A percentile compares a stretch with the other conserved stretches of the same genome.
These are phyloP conservation scores for Umbelopsis sp. DNA, from an alignment of 371 early-diverging fungal species.

Conservation along the genomic window DNA sequence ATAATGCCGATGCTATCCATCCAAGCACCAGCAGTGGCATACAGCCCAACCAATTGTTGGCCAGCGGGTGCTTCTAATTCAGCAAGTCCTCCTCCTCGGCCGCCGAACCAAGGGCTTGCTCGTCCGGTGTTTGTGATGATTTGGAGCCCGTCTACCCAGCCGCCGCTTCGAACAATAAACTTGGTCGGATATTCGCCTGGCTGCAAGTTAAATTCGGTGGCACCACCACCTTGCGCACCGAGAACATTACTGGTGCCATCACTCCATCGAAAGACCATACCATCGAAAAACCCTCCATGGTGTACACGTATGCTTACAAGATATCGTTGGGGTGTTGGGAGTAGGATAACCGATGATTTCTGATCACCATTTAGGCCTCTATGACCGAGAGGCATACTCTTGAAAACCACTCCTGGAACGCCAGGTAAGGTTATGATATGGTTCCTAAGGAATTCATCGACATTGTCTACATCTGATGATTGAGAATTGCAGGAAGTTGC, in stretches of 20 bases:
- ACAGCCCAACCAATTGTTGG: constrained; percentile 55
- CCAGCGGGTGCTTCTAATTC: constrained; percentile 49
- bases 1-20: constrained; percentile 54
- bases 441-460: constrained; percentile 31
- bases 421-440: constrained; percentile 33
- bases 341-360: constrained; percentile 19
- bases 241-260: constrained; percentile 43
- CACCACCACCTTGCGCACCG: constrained; percentile 42
- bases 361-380: constrained; percentile 27
- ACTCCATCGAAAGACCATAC: constrained; percentile 43
- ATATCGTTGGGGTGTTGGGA: constrained; percentile 18
- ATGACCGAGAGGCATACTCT: constrained; percentile 30
- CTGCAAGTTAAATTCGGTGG: constrained; percentile 28
- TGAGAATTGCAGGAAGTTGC: constrained; percentile 45
- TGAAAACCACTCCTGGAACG: constrained; percentile 35
- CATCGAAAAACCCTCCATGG: constrained; percentile 57
- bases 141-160: constrained; percentile 68
- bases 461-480: constrained; percentile 41
- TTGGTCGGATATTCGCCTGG: constrained; percentile 48
- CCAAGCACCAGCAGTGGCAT: constrained; percentile 53
- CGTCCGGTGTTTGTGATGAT: constrained; percentile 52
- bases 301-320: constrained; percentile 40
- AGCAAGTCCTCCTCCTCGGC: constrained; percentile 48
- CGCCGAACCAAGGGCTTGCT: constrained; percentile 61
- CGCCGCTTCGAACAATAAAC: constrained; percentile 52